Base-by-base conservation (phyloP, 148 eudicot genomes). In the Cornus florida region DNA sequence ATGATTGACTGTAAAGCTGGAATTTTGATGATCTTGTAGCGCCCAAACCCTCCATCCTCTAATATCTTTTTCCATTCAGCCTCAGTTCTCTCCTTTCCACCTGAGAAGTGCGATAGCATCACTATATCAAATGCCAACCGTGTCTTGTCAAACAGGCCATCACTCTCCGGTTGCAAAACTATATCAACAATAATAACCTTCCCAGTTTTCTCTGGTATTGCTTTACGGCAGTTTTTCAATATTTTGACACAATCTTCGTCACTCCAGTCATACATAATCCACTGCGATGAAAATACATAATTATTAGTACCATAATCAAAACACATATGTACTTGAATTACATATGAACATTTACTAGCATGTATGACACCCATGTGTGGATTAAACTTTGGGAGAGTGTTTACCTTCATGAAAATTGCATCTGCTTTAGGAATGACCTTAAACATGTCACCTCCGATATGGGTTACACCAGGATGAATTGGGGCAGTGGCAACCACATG, bases 361-460 rank as follows among this genome's bases (percentile, higher is more conserved):
- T 43, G 48, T 43, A 43, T 9, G 10, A 43, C 4, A 43, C 48
- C 48, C 48, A 43, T 43, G 8, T 7, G 8, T 43, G 48, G 8
- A 43, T 43, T 43, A 43, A 43, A 7, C 48, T 0, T 35, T 35
- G 38, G 38, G 38, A 4, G 38, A 35, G 38, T 35, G 38, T 35
- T 35, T 35, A 35, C 38, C 38, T 35, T 35, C 79, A 91, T 81
- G 28, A 89, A 81, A 67, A 79, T 76, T n/a, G 82, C 87, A 83
- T 91, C 89, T 20, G 87, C 91, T 74, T 7, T 22, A 70, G 90
- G 91, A 71, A 88, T 70, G 41, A 65, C 53, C 71, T 81, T 67
- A 70, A 91, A 89, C 89, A 91, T 89, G 65, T 89, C 80, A 16
- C 91, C 91, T 62, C 57, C 91, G 0, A 89, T 84, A 74, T 91